phyloP scores from a whole-genome alignment of 306 rosid species.

The Abrus pulchellus region DNA sequence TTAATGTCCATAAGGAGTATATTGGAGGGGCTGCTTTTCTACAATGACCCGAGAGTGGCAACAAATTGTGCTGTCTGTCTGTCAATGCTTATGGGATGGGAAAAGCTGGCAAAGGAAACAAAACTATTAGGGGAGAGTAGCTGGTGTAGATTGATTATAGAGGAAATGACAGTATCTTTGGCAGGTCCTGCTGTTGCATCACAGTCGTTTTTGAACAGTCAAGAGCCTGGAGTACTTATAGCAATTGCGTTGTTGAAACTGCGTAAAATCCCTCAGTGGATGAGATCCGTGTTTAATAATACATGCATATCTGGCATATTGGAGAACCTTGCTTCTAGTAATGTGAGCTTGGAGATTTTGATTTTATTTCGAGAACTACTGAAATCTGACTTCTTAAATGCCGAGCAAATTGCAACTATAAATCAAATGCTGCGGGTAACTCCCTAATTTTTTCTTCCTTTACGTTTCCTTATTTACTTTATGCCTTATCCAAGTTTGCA shows the following conservation, averaged over 20 bases:
- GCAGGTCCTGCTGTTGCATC: conserved; percentile 75
- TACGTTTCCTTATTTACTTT: neutral
- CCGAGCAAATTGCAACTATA: conserved; percentile 67
- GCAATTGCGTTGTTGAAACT: conserved; percentile 71
- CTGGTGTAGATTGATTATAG: conserved; percentile 86
- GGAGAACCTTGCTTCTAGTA: conserved; percentile 60
- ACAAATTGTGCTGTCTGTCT: conserved; percentile 77
- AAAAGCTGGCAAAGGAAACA: conserved; percentile 55
- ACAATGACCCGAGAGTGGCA: conserved; percentile 76
- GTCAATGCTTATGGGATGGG: conserved; percentile 73
- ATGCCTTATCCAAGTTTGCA: conserved; percentile 27
- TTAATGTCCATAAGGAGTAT: conserved; percentile 72
- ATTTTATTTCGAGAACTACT: conserved; percentile 71
- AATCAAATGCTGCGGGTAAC: conserved; percentile 76
- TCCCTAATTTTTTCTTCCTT: conserved; percentile 18
- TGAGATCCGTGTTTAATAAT: conserved; percentile 69
- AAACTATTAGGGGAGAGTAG: conserved; percentile 53
- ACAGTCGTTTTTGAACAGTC: conserved; percentile 58
- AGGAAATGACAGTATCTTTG: conserved; percentile 77
- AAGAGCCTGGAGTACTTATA: conserved; percentile 69
- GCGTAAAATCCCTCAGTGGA: conserved; percentile 69
- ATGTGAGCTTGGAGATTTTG: conserved; percentile 69
- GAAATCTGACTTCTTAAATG: conserved; percentile 60
- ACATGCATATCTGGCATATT: conserved; percentile 79
- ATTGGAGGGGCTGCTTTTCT: conserved; percentile 78